Conservation (phyloP, 2,329 filamentous ascomycete genomes). For the Berkeleyomyces rouxiae region DNA sequence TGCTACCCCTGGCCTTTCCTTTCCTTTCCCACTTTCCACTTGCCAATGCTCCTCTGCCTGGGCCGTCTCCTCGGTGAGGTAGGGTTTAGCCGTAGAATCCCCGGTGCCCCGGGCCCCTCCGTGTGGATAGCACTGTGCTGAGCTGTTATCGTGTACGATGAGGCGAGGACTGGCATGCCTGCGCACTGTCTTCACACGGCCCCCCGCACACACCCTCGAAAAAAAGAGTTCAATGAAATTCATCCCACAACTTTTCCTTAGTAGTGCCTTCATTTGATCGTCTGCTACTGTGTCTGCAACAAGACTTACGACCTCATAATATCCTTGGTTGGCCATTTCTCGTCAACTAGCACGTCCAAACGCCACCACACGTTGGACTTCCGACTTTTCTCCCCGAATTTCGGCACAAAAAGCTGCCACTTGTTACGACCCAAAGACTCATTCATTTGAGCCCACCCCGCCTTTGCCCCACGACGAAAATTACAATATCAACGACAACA, state of each 20-base stretch:
- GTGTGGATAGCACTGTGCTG: constrained; percentile 4
- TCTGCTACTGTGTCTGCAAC: neutral
- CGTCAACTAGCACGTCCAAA: neutral
- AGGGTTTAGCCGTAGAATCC: constrained; percentile 8
- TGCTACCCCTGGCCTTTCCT: constrained; percentile 1
- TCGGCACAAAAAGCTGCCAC: neutral
- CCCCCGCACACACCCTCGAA: constrained; percentile 12
- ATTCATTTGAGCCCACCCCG: constrained; percentile 10
- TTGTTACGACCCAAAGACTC: neutral
- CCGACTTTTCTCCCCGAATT: neutral
- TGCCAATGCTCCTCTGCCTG: neutral
- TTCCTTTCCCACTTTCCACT: neutral
- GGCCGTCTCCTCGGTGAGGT: neutral
- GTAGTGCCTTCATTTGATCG: neutral
- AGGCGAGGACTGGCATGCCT: neutral
- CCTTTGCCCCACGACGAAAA: constrained; percentile 8
- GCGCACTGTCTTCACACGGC: constrained; percentile 5
- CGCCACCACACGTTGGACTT: neutral
- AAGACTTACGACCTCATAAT: neutral
- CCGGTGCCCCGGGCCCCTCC: neutral
- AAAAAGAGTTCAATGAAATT: constrained; percentile 10
- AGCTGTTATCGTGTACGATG: neutral
- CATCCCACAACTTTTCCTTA: constrained; percentile 11
- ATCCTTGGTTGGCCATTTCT: neutral
- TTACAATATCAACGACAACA: constrained; percentile 8